Evolutionary conservation across 108 stramenopile genomes (phyloP), one percentile per base, ranked within the genome.

Genomic region (Asterionellopsis glacialis): DNA sequence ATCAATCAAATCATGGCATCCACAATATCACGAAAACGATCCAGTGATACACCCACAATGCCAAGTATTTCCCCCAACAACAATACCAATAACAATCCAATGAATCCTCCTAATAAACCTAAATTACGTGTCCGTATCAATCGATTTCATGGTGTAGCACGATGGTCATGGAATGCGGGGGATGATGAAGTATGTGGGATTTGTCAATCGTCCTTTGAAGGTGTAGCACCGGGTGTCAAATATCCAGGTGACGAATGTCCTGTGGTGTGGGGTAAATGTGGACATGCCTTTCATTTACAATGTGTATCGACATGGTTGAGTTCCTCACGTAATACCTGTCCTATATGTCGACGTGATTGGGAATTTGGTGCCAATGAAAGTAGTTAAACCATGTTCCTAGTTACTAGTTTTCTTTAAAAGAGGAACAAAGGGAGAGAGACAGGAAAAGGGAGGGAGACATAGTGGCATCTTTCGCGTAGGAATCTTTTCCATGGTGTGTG

Each of bases 201-300:
- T 67, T 95, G 94, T 62, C 94, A 95, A 75, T 75, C 83, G 0
- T 82, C 94, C 23, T 95, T 82, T 61, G 94, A 95, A 73, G 89
- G 90, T 3, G 79, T 74, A 19, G 86, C 88, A 7, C 94, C 94
- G 0, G 89, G 89, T 13, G 73, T 86, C 13, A 90, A 88, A 63
- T 95, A 69, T 74, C 94, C 94, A 0, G 94, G 94, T 26, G 94
- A 95, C 55, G 94, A 95, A 59, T 88, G 84, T 47, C 94, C 90
- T 6, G 87, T 95, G 5, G 90, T 90, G 11, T 92, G 83, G 79
- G 95, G 95, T 5, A 83, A 83, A 47, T 95, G 94, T 56, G 77
- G 74, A 16, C 93, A 96, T 77, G 87, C 85, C 9, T 91, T 90
- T 73, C 95, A 95, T 70, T 71, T 94, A 64, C 88, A 93, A 48